Evolutionary conservation across 139 green algal species (phyloP), one percentile per base, ranked within the genome.

Genomic region (Raphidocelis subcapitata): DNA sequence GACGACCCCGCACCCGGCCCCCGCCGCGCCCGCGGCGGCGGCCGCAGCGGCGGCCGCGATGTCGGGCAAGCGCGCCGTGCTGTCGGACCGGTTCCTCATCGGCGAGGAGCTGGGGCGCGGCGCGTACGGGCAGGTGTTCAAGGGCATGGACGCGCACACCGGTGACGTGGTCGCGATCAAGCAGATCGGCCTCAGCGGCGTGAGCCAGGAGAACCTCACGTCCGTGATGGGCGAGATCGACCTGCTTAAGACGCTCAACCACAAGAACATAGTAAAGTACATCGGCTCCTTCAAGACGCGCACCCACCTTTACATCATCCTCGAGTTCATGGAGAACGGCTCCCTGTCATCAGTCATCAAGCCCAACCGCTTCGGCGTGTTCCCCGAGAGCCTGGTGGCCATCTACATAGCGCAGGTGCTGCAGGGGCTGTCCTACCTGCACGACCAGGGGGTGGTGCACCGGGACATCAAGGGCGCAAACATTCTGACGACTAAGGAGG

Each of bases 251-350:
- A 93, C 87, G 1, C 86, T 99, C 23, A 94, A 95, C 56, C 95
- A 99, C 80, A 85, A 86, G 32, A 98, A 99, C 82, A 97, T 99
- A 32, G 95, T 99, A 64, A 93, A 98, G 79, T 98, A 98, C 71
- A 77, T 96, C 3, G 95, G 92, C 29, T 97, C 88, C 35, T 94
- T 96, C 84, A 94, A 95, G 76, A 96, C 91, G 0, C 85, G 88
- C 28, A 92, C 76, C 10, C 91, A 99, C 73, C 62, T 91, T 59
- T 97, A 98, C 82, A 98, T 99, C 75, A 94, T 98, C 35, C 86
- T 99, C 55, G 95, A 99, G 84, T 98, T 84, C 81, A 95, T 97
- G 88, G 95, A 99, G 81, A 95, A 96, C 55, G 95, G 95, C 0
- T 84, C 94, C 0, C 77, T 98, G 46, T 83, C 89, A 0, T 78